Evolutionary conservation across 2,329 filamentous ascomycete genomes (phyloP).

Genomic region (Trichoderma cornu-damae): DNA sequence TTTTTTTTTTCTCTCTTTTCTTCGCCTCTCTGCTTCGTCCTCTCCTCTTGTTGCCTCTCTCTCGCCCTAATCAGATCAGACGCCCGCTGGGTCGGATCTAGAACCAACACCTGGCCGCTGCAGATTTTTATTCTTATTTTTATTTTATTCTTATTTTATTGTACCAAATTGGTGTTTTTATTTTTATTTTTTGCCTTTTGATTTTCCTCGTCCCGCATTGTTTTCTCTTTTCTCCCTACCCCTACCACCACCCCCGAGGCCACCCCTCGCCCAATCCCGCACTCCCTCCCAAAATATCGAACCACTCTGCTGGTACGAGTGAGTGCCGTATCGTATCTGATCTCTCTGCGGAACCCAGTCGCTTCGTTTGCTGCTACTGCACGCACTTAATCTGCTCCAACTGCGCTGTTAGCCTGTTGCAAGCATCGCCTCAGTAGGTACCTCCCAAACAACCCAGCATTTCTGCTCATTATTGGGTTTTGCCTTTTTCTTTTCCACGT

Average conservation of each 20-base stretch:
- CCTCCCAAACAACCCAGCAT: not conserved
- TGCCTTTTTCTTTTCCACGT: not conserved
- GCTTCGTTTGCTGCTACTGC: too few relatives aligned
- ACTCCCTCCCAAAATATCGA: slow-evolving; percentile 22
- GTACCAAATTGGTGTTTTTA: too few relatives aligned
- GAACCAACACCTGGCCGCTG: not conserved
- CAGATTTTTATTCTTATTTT: slow-evolving; percentile 3
- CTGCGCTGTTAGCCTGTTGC: too few relatives aligned
- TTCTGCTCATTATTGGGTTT: not conserved
- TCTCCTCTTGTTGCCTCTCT: slow-evolving; percentile 1
- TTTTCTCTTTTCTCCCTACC: slow-evolving; percentile 16
- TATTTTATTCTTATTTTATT: too few relatives aligned
- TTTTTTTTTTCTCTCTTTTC: not conserved
- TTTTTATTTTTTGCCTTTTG: too few relatives aligned
- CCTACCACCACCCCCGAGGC: slow-evolving; percentile 13
- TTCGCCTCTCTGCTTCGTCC: slow-evolving; percentile 1
- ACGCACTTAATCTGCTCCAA: too few relatives aligned
- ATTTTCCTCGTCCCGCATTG: slow-evolving; percentile 6
- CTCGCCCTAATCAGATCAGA: not conserved
- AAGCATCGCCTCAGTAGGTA: too few relatives aligned
- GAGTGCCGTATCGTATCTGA: slow-evolving; percentile 7
- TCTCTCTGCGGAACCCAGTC: not conserved
- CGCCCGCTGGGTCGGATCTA: slow-evolving; percentile 4
- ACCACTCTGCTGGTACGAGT: slow-evolving; percentile 28
- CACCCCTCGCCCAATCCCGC: slow-evolving; percentile 24